Evolutionary conservation across 345 rosid genomes (phyloP), one percentile per base, ranked within the genome.

Genomic region (Cardamine resedifolia): DNA sequence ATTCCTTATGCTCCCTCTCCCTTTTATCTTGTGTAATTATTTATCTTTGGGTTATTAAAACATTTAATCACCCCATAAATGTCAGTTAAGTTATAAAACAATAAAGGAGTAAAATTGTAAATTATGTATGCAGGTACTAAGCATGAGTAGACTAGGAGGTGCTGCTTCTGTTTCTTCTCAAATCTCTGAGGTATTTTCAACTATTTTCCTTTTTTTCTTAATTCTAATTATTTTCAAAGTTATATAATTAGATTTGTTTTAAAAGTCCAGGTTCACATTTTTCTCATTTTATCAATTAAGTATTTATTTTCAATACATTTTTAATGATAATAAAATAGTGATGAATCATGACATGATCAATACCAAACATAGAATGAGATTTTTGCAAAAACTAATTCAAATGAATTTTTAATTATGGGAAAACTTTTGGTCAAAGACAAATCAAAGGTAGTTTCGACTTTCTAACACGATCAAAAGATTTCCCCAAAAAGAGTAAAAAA

Each of bases 101-200:
- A 31, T 26, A 55, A 27, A 30, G 47, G 3, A 31, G 8, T 50
- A 6, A 21, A 6, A 0, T 4, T 30, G 3, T 34, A 49, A 50
- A 36, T 34, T 44, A 36, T 64, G 38, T 47, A 24, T 57, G 52
- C 80, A 93, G 98, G 97, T 94, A 49, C 87, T 94, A 63, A 94
- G 98, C 86, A 85, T 89, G 98, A 94, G 97, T 81, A 84, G 98
- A 68, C 73, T 94, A 64, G 96, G 98, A 36, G 97, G 92, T 61
- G 98, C 95, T 0, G 89, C 89, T 21, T 91, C 97, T 52, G 97
- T 83, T 57, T 89, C 94, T 74, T 95, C 98, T 4, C 87, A 84
- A 10, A 86, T 89, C 58, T 82, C 95, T 12, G 92, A 94, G 96
- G 98, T 94, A 84, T 61, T 33, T 26, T 23, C 31, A 26, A 7